Evolutionary conservation across 2,329 filamentous ascomycete genomes (phyloP).

Genomic region (Dothistroma septosporum): DNA sequence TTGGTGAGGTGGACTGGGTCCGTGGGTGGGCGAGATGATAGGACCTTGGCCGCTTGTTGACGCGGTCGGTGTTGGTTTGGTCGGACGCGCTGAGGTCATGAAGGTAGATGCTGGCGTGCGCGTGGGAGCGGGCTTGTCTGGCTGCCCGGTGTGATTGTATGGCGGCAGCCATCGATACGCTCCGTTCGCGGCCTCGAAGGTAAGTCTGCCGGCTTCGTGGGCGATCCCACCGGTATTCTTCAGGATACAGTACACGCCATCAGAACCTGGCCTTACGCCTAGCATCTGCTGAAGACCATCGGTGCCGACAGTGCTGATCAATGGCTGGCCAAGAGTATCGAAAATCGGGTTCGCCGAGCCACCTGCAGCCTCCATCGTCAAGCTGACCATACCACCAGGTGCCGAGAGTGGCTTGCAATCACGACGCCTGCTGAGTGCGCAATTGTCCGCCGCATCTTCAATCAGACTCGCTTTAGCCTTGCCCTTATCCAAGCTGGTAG

Average conservation of each 20-base stretch:
- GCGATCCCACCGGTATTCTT: not conserved
- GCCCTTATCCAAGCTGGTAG: not conserved
- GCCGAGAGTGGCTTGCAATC: not conserved
- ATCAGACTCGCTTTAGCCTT: not conserved
- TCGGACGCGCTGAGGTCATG: not conserved
- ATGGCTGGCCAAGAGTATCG: not conserved
- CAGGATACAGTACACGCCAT: not conserved
- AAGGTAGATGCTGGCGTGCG: not conserved
- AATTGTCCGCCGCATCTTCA: not conserved
- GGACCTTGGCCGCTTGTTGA: not conserved
- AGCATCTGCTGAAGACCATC: not conserved
- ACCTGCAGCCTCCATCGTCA: not conserved
- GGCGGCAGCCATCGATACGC: not conserved
- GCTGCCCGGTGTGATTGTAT: not conserved
- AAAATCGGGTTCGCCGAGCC: not conserved
- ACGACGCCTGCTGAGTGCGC: not conserved
- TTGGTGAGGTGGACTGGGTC: not conserved
- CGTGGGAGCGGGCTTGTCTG: not conserved
- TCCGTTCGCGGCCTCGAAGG: not conserved
- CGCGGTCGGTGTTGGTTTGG: not conserved
- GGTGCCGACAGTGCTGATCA: not conserved
- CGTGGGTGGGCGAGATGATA: not conserved
- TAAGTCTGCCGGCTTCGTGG: not conserved
- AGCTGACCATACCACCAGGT: not conserved
- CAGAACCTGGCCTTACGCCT: not conserved